Conservation (phyloP, 169 alveolate species). For the Cryptosporidium xiaoi region DNA sequence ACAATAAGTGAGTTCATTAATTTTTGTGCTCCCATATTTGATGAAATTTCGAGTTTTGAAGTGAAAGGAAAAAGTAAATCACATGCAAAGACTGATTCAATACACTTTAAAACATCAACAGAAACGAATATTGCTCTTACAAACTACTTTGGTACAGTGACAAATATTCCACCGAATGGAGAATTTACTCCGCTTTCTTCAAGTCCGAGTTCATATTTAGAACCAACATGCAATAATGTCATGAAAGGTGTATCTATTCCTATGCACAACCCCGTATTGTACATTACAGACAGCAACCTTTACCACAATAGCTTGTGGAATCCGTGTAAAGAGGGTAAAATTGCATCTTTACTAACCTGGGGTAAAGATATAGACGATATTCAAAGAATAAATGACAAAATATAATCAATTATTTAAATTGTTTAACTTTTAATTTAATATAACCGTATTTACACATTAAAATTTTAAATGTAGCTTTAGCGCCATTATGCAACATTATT, state of each 20-base stretch:
- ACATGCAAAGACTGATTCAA: background rate
- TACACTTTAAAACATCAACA: constrained; percentile 12
- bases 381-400: background rate
- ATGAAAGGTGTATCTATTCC: constrained; percentile 47
- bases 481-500: constrained; percentile 34
- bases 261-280: background rate
- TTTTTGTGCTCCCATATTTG: constrained; percentile 30
- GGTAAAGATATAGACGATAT: background rate
- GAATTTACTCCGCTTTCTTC: constrained; percentile 19
- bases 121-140: constrained; percentile 54
- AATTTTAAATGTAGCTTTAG: background rate
- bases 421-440: background rate
- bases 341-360: constrained; percentile 20
- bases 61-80: background rate
- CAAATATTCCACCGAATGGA: constrained; percentile 7
- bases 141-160: constrained; percentile 48
- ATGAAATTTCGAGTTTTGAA: background rate
- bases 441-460: too few species aligned
- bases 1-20: constrained; percentile 43
- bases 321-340: constrained; percentile 13
- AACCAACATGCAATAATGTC: constrained; percentile 33
- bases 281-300: constrained; percentile 25
- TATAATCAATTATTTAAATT: background rate
- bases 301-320: constrained; percentile 66
- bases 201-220: constrained; percentile 11